These are phyloP conservation scores for Nyssa sinensis DNA, from an alignment of 148 eudicot species.

Conservation along the genomic window DNA sequence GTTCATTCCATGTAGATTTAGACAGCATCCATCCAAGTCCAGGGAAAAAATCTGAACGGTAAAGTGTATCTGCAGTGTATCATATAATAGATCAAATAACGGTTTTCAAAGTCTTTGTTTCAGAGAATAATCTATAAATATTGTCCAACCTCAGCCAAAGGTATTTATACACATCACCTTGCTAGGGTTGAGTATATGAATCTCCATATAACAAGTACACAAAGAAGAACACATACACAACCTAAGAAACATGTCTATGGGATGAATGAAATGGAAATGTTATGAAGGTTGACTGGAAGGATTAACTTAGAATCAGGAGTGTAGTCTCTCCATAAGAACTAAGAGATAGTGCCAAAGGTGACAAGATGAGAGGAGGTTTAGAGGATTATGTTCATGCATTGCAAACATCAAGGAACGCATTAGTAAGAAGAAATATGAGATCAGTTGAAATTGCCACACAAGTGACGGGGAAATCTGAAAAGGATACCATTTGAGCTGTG, in stretches of 20 bases:
- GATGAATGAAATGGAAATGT: slow-evolving; percentile 4
- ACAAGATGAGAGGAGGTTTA: not conserved
- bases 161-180: not conserved
- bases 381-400: not conserved
- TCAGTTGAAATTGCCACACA: not conserved
- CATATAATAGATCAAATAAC: not conserved
- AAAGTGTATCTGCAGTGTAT: slow-evolving; percentile 65
- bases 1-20: slow-evolving; percentile 84
- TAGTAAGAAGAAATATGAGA: not conserved
- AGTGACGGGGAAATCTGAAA: too few species aligned
- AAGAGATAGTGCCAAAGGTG: not conserved
- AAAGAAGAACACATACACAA: not conserved
- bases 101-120: not conserved
- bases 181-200: not conserved
- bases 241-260: not conserved
- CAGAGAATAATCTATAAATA: not conserved
- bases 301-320: slow-evolving; percentile 3
- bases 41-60: slow-evolving; percentile 99
- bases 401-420: not conserved
- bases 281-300: slow-evolving; percentile 1
- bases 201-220: not conserved
- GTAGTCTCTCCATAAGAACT: not conserved
- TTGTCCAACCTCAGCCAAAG: not conserved
- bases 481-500: not conserved
- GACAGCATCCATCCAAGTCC: slow-evolving; percentile 99